Evolutionary conservation across 73 alveolate genomes (phyloP).

Genomic region (Diophrys sp.): DNA sequence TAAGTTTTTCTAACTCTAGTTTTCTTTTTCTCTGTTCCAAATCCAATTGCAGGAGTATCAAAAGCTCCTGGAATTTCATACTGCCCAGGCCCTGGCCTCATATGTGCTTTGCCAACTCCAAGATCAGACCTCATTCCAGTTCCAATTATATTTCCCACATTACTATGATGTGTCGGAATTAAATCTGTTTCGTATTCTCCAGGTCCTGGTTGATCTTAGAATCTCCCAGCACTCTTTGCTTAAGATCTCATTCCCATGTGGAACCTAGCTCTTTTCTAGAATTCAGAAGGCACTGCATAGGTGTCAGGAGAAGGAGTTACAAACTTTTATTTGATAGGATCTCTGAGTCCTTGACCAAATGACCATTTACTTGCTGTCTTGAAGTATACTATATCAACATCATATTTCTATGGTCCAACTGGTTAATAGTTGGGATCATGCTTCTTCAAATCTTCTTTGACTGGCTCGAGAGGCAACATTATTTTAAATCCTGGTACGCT

Average conservation of each 20-base stretch:
- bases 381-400: background rate
- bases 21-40: slow-evolving; percentile 50
- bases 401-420: background rate
- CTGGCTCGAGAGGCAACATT: background rate
- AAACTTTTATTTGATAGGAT: slow-evolving; percentile 19
- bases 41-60: slow-evolving; percentile 29
- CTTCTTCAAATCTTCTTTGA: background rate
- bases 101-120: slow-evolving; percentile 63
- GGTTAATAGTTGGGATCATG: background rate
- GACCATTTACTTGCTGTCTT: background rate
- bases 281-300: slow-evolving; percentile 9
- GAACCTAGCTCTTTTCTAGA: slow-evolving; percentile 29
- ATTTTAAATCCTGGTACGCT: background rate
- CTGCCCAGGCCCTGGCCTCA: slow-evolving; percentile 62
- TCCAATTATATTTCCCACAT: slow-evolving; percentile 41
- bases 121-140: slow-evolving; percentile 57
- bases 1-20: slow-evolving; percentile 54
- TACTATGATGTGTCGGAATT: background rate
- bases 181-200: slow-evolving; percentile 33
- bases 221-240: slow-evolving; percentile 15
- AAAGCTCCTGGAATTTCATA: slow-evolving; percentile 26
- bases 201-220: slow-evolving; percentile 16
- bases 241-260: slow-evolving; percentile 60
- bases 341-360: slow-evolving; percentile 15
- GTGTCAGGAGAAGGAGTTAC: slow-evolving; percentile 50